These are phyloP conservation scores for Coemansia aciculifera DNA, from an alignment of 192 early-diverging fungal species.

Conservation along the genomic window DNA sequence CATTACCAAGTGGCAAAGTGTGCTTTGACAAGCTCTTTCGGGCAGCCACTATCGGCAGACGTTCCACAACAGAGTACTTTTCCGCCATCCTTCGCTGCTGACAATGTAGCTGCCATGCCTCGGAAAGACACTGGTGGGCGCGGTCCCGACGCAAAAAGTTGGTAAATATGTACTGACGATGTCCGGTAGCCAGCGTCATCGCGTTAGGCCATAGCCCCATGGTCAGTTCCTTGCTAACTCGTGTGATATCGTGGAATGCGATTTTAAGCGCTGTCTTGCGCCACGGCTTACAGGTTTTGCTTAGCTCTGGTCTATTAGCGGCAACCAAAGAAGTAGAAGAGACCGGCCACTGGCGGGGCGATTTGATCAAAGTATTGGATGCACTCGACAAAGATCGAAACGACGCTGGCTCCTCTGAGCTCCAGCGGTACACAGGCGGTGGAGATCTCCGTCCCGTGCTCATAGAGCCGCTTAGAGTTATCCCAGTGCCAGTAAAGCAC, in stretches of 20 bases:
- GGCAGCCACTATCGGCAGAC: background rate
- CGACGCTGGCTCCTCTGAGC: background rate
- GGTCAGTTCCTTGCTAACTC: constrained; percentile 47
- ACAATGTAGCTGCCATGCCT: constrained; percentile 13
- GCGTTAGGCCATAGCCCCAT: constrained; percentile 52
- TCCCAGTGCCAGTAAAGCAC: constrained; percentile 39
- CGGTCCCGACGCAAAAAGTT: constrained; percentile 49
- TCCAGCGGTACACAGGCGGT: background rate
- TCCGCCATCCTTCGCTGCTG: background rate
- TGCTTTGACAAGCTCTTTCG: background rate
- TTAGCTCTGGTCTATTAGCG: background rate
- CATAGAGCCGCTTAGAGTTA: constrained; percentile 5
- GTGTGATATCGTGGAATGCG: constrained; percentile 35
- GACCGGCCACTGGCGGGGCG: background rate
- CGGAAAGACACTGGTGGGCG: constrained; percentile 23
- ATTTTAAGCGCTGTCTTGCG: constrained; percentile 36
- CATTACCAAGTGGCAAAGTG: background rate
- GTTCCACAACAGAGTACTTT: background rate
- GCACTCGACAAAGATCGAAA: background rate
- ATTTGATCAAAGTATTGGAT: background rate
- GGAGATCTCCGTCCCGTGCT: background rate
- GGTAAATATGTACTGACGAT: constrained; percentile 48
- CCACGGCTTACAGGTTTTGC: constrained; percentile 20
- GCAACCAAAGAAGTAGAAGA: background rate
- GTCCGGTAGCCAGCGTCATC: constrained; percentile 31